Conservation (phyloP, 257 asterid genomes). For the Rhazya stricta region DNA sequence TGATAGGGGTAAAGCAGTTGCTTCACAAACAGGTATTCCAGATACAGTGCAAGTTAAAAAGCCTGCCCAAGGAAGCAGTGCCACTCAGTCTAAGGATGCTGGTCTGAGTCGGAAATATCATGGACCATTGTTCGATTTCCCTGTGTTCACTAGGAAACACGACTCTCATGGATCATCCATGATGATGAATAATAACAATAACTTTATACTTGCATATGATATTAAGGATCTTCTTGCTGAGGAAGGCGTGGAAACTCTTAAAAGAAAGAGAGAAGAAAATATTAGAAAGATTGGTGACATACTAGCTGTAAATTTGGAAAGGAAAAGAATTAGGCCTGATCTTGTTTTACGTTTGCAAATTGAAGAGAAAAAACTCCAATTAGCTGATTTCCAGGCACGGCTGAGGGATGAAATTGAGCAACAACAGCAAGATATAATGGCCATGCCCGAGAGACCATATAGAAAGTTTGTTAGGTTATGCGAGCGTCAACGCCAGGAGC, state of each 20-base stretch:
- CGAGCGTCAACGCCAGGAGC: slow-evolving; percentile 97
- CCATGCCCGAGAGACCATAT: slow-evolving; percentile 98
- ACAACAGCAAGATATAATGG: slow-evolving; percentile 92
- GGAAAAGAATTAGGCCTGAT: slow-evolving; percentile 94
- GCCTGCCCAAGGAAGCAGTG: slow-evolving; percentile 53
- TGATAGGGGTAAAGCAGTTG: slow-evolving; percentile 78
- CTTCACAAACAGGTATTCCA: slow-evolving; percentile 41
- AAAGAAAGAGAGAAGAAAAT: slow-evolving; percentile 69
- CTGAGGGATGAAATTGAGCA: slow-evolving; percentile 90
- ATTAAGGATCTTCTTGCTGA: slow-evolving; percentile 80
- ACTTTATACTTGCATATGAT: slow-evolving; percentile 73
- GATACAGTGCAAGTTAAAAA: slow-evolving; percentile 59
- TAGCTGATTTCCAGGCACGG: slow-evolving; percentile 88
- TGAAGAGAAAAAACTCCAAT: slow-evolving; percentile 88
- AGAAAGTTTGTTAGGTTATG: slow-evolving; percentile 88
- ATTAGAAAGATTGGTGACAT: slow-evolving; percentile 80
- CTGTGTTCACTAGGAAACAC: slow-evolving; percentile 87
- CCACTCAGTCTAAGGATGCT: slow-evolving; percentile 64
- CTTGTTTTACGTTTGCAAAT: slow-evolving; percentile 82
- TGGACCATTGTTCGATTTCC: slow-evolving; percentile 96
- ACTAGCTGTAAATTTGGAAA: slow-evolving; percentile 82
- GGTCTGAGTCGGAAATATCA: slow-evolving; percentile 80
- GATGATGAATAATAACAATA: slow-evolving; percentile 64
- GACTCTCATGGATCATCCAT: slow-evolving; percentile 75
- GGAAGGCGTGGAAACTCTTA: slow-evolving; percentile 68